Base-by-base conservation (phyloP, 2,329 filamentous ascomycete species). In the Metarhizium album region DNA sequence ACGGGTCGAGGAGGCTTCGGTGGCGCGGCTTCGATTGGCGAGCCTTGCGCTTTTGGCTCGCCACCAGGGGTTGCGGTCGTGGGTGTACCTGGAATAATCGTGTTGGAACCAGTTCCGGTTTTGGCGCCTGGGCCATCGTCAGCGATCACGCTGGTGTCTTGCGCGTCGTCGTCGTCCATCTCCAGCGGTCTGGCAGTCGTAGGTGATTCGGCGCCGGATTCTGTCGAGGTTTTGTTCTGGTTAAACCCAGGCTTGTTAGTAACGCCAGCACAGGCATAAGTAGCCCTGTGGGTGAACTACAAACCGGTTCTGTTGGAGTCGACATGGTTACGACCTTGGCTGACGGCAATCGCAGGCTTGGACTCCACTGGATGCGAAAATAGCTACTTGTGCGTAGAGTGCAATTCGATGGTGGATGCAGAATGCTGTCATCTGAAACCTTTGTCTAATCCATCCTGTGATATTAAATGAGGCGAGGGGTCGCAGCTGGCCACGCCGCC, bases 1-100 rank as follows among this genome's bases (percentile, higher is more conserved):
- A 88, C 62, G 45, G 91, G 91, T 53, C 90, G 82, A 33, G 90
- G 90, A 31, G 90, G 90, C 72, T 96, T 94, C 40, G 86, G 78
- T 13, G 90, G 90, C 23, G 84, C 69, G 20, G 60, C 61, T 46
- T 73, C 67, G 31, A 35, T 46, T 16, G 45, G 33, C 4, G 49
- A 20, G 11, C 40, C 16, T n/a, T 47, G 33, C 11, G 38, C 42
- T 38, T 42, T 45, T 24, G 40, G 29, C 42, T 70, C 61, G 24
- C 70, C 59, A 18, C 62, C 48, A 33, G 61, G 52, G n/a, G 59
- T 49, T 13, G 60, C 54, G 35, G 64, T 53, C 38, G 62, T 54
- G 45, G 60, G 53, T 50, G 52, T 56, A 46, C 52, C 18, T 27
- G 45, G 31, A 20, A 49, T 33, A 8, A 35, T 14, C 24, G 42